Evolutionary conservation across 2,329 filamentous ascomycete genomes (phyloP).

Genomic region (Penicillium freii): DNA sequence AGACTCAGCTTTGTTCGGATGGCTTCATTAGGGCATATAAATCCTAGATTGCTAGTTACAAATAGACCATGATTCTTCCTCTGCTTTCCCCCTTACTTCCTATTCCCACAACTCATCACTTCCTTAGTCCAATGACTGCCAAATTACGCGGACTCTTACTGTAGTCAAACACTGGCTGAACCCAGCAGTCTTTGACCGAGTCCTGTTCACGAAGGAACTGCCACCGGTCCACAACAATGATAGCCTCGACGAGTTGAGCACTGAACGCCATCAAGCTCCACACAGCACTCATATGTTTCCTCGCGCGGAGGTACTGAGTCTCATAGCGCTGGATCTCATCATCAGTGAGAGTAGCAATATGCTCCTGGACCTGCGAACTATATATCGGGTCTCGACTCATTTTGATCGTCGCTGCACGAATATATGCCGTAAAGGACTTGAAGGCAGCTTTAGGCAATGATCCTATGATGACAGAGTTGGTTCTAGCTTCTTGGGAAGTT

Average conservation of each 20-base stretch:
- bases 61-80: no score
- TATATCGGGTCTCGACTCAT: constrained; percentile 61
- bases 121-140: constrained; percentile 88
- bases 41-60: no score
- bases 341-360: constrained; percentile 68
- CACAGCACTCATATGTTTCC: constrained; percentile 78
- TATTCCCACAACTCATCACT: constrained; percentile 34
- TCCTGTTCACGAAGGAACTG: constrained; percentile 79
- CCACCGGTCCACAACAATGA: constrained; percentile 90
- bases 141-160: constrained; percentile 80
- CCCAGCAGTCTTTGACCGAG: constrained; percentile 74
- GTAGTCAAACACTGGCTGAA: constrained; percentile 91
- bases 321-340: constrained; percentile 74
- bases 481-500: constrained; percentile 40
- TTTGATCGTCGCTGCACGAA: constrained; percentile 77
- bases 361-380: constrained; percentile 60
- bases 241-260: constrained; percentile 82
- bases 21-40: no score
- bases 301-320: constrained; percentile 59
- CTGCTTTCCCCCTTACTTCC: no score
- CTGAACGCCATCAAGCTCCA: constrained; percentile 98
- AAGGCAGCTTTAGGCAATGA: constrained; percentile 80
- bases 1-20: no score
- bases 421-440: constrained; percentile 69
- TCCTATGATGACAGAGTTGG: constrained; percentile 76